Conservation (phyloP, 352 stramenopile genomes). For the Pythium grandisporangium region DNA sequence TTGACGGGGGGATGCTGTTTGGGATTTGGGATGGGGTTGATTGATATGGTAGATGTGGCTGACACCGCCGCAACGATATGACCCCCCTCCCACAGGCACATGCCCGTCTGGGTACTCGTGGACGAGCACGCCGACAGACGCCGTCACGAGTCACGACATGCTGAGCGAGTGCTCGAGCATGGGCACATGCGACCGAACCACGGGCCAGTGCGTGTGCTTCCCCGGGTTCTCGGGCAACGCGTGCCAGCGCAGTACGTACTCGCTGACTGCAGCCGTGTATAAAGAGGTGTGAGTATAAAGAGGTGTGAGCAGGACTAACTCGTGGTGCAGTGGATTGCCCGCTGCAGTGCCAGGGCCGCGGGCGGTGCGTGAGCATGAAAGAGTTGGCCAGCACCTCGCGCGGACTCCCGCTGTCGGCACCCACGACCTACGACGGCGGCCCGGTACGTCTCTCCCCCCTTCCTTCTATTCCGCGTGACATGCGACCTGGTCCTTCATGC, state of each 20-base stretch:
- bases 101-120: conserved; percentile 46
- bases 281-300: no score
- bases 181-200: conserved; percentile 68
- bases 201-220: conserved; percentile 76
- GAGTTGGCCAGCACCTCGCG: conserved; percentile 52
- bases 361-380: conserved; percentile 75
- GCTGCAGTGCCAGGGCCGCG: conserved; percentile 68
- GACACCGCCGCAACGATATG: no score
- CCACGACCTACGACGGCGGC: conserved; percentile 53
- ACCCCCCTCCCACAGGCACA: conserved; percentile 39
- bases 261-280: no score
- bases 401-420: conserved; percentile 51
- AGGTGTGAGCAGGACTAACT: conserved; percentile 1
- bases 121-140: conserved; percentile 30
- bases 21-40: no score
- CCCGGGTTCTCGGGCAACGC: conserved; percentile 67
- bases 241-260: conserved; percentile 60
- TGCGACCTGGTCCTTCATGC: no score
- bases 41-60: conserved; percentile 1
- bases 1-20: no score
- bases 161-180: conserved; percentile 84
- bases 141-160: conserved; percentile 24
- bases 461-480: neutral
- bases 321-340: conserved; percentile 30
- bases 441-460: conserved; percentile 14